A percentile compares a stretch with the other conserved stretches of the same genome.
Conservation (phyloP, 2,329 filamentous ascomycete genomes). For the Metarhizium guizhouense region DNA sequence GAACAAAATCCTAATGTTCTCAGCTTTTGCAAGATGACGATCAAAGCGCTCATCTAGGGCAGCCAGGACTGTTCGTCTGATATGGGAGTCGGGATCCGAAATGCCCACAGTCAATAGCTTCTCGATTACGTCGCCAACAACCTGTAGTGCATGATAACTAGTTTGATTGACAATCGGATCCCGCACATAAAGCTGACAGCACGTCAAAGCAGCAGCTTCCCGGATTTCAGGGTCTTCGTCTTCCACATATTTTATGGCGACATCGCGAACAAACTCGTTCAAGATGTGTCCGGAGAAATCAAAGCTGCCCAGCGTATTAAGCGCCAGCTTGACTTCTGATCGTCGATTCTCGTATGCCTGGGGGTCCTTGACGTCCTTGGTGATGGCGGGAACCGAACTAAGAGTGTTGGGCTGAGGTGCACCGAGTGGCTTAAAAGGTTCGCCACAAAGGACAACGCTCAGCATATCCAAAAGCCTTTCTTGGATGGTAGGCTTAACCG, state of each 20-base stretch:
- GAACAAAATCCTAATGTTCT: conserved; percentile 93
- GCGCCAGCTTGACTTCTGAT: conserved; percentile 80
- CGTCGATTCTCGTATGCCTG: conserved; percentile 73
- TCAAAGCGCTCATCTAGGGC: conserved; percentile 93
- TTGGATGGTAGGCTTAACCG: conserved; percentile 86
- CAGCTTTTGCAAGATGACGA: conserved; percentile 89
- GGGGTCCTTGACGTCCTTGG: conserved; percentile 79
- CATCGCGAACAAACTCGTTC: conserved; percentile 97
- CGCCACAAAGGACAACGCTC: conserved; percentile 84
- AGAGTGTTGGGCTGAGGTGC: conserved; percentile 79
- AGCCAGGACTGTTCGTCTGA: conserved; percentile 77
- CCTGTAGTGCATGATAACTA: conserved; percentile 91
- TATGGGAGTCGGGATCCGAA: conserved; percentile 82
- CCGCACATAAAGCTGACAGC: conserved; percentile 92
- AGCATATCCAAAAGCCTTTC: conserved; percentile 91
- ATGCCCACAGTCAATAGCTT: conserved; percentile 92
- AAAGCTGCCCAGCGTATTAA: conserved; percentile 95
- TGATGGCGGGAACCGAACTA: conserved; percentile 70
- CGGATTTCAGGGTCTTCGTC: conserved; percentile 90
- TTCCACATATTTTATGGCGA: conserved; percentile 96
- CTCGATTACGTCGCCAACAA: conserved; percentile 96
- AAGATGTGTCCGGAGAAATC: conserved; percentile 89
- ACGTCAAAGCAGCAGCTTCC: conserved; percentile 90
- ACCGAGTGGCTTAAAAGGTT: conserved; percentile 85
- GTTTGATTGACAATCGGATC: conserved; percentile 98